Evolutionary conservation across 768 basidiomycete species (phyloP).

Genomic region (Rhodotorula toruloides): DNA sequence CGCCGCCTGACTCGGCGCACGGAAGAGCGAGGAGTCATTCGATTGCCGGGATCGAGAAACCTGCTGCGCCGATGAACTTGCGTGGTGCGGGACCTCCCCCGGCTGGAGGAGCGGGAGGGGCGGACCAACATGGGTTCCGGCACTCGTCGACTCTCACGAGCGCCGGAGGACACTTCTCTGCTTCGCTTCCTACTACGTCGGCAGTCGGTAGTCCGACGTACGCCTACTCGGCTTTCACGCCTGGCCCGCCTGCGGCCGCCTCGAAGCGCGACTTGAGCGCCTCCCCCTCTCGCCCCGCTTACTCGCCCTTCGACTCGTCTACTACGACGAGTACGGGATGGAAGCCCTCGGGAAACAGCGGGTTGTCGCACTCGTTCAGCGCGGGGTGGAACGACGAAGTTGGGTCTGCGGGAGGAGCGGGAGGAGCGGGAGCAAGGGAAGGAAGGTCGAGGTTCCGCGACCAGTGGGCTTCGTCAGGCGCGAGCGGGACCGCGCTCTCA

Average conservation of each 20-base stretch:
- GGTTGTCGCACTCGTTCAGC: conserved; percentile 23
- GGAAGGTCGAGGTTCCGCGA: conserved; percentile 18
- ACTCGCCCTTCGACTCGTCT: conserved; percentile 13
- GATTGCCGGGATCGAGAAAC: not conserved
- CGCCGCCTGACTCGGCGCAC: conserved; percentile 5
- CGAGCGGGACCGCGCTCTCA: not conserved
- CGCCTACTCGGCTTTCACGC: conserved; percentile 4
- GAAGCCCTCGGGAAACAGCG: not conserved
- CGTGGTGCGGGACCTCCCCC: not conserved
- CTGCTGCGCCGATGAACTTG: not conserved
- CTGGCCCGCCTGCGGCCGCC: not conserved
- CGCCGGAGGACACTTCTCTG: conserved; percentile 22
- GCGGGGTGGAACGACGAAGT: conserved; percentile 22
- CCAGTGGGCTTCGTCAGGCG: conserved; percentile 5
- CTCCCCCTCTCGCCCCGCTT: not conserved
- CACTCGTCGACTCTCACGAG: conserved; percentile 8
- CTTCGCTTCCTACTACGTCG: conserved; percentile 31
- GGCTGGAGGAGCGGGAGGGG: not conserved
- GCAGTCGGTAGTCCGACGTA: conserved; percentile 27
- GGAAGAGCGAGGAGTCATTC: conserved; percentile 14
- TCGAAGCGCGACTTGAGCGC: not conserved
- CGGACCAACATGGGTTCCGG: conserved; percentile 35
- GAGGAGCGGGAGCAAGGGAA: conserved; percentile 5
- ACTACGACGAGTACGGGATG: not conserved
- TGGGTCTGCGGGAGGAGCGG: not conserved